Evolutionary conservation across 345 rosid genomes (phyloP), one percentile per base, ranked within the genome.

Genomic region (Pistacia atlantica): DNA sequence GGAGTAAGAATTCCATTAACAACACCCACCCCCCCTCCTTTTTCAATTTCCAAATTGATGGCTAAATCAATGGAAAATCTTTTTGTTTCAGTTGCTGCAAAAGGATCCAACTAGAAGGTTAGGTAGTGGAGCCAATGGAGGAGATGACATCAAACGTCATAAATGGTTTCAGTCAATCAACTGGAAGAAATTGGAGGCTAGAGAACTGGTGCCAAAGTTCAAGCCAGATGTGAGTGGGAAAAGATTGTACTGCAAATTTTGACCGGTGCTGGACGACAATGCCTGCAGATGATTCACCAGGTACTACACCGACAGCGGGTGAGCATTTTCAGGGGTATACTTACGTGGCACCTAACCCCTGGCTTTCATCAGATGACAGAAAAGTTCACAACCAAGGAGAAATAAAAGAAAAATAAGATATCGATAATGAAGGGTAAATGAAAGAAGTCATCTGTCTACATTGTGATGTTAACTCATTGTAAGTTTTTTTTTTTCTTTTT

Each of bases 221-320:
- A 80, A 82, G 84, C 97, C 97, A 8, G 91, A 85, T 63, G 92
- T 90, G 65, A 83, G 84, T 70, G 97, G 97, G 97, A 54, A 88
- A 85, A 80, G 86, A 88, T n/a, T 91, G 92, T 79, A 86, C 75
- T 60, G 90, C 85, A 25, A 90, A 91, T 80, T 91, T 91, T 48
- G 96, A 91, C 79, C 46, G 77, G 71, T 91, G 96, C 80, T 88
- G 96, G 96, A 91, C 93, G 13, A 76, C 87, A 56, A 91, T 91
- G 97, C 91, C 93, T 42, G 56, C 78, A 56, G 88, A 87, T 73
- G 97, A 90, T 80, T 90, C 93, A 1, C 97, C 92, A 13, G 93
- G 91, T 75, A 67, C 91, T 35, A 91, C 94, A 56, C 92, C 97
- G 45, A 87, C 93, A 3, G 86, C 90, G 48, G 88, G 89, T 68